phyloP scores from a whole-genome alignment of 352 stramenopile genomes.

The Globisporangium alternatum region DNA sequence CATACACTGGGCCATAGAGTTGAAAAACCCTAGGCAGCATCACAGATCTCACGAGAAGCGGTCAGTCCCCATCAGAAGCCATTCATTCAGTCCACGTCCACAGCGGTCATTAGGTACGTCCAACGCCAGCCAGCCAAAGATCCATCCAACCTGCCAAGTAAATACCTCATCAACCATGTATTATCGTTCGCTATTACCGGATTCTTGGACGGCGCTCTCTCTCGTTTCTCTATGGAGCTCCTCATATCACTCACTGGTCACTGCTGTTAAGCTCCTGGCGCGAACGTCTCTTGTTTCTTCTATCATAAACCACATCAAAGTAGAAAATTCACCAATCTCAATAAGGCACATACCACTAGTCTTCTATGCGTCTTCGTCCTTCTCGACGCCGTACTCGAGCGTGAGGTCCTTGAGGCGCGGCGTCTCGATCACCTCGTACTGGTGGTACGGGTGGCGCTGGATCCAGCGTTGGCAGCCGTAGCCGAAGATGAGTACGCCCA shows the following conservation, averaged over 20 bases:
- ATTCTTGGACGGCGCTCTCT: neutral
- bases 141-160: neutral
- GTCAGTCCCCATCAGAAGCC: too few relatives aligned
- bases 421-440: conserved; percentile 48
- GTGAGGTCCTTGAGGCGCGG: conserved; percentile 39
- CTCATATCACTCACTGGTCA: neutral
- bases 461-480: conserved; percentile 65
- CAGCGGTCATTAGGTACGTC: too few relatives aligned
- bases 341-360: neutral
- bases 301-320: neutral
- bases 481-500: conserved; percentile 39
- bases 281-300: neutral
- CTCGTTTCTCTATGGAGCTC: neutral
- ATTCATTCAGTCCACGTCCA: neutral
- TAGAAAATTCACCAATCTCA: neutral
- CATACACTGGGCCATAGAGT: conserved; percentile 12
- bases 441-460: conserved; percentile 57
- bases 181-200: conserved; percentile 1
- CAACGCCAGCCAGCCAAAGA: too few relatives aligned
- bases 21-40: neutral
- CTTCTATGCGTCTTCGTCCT: neutral
- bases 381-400: conserved; percentile 29
- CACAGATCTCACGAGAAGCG: too few relatives aligned
- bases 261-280: neutral
- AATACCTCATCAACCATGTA: neutral